Conservation (phyloP, 2,329 filamentous ascomycete species). For the Nannizziopsis barbatae region DNA sequence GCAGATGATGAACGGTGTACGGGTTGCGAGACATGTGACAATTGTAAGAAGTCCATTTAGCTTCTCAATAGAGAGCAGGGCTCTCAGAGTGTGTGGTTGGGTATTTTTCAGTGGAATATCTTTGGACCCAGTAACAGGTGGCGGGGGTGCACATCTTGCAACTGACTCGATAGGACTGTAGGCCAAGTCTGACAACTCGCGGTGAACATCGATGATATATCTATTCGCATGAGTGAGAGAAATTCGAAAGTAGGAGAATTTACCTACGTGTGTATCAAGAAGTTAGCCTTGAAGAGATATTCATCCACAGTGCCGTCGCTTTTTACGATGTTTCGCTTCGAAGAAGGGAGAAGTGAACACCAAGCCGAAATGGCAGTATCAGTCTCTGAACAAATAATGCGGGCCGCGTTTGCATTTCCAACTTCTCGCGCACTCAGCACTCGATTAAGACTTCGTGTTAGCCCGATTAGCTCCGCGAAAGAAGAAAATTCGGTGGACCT, state of each 20-base stretch:
- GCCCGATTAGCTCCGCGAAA: constrained; percentile 27
- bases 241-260: constrained; percentile 37
- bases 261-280: constrained; percentile 47
- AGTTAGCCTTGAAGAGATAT: constrained; percentile 77
- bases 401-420: constrained; percentile 14
- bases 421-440: constrained; percentile 18
- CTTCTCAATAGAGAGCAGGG: constrained; percentile 28
- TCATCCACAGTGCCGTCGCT: constrained; percentile 43
- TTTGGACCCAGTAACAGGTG: constrained; percentile 13
- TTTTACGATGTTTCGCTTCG: constrained; percentile 31
- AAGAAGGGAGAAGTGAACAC: constrained; percentile 29
- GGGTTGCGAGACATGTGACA: constrained; percentile 25
- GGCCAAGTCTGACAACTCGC: constrained; percentile 30
- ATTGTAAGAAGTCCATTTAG: constrained; percentile 31
- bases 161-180: constrained; percentile 31
- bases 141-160: constrained; percentile 25
- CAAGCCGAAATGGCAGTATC: constrained; percentile 31
- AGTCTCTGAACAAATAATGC: constrained; percentile 20
- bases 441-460: constrained; percentile 19
- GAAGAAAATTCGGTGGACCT: constrained; percentile 22
- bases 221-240: constrained; percentile 17
- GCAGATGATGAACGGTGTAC: constrained; percentile 34
- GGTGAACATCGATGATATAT: constrained; percentile 28
- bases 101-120: constrained; percentile 16
- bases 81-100: constrained; percentile 31